Base-by-base conservation (phyloP, 2,329 filamentous ascomycete species). In the Passalora sequoiae region DNA sequence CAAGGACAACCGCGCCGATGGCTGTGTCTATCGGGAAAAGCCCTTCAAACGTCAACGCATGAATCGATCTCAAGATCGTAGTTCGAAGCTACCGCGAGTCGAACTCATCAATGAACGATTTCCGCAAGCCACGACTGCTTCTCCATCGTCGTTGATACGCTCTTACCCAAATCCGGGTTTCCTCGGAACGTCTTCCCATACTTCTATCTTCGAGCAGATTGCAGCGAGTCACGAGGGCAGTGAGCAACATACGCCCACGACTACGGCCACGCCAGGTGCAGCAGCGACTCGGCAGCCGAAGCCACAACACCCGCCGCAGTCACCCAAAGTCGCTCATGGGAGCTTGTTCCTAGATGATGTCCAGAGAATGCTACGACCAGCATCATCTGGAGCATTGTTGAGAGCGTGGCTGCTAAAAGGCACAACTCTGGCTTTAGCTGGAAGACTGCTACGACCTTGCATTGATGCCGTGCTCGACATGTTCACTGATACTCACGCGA, bases 161-260 rank as follows among this genome's bases (percentile, higher is more conserved):
- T 3, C 20, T 17, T 63, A 63, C 49, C 62, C 62, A 0, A 65
- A 64, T 45, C 61, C 62, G 16, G 61, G 61, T 3, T 64, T 59
- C 30, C 51, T 62, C 6, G 62, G 62, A 16, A 51, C 51, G 2
- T 62, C 60, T 4, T 64, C 60, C 41, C 57, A 61, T 39, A 54
- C 57, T 6, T 51, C 60, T 10, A 56, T 65, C 13, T 64, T 65
- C 46, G 53, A 60, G 24, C 57, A 64, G 13, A 48, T 64, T 7
- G 50, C 47, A 12, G 47, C 55, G n/a, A 57, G 47, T 20, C 33
- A 36, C 19, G 33, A 36, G 20, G 24, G 33, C 15, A 36, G 33
- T 20, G 33, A 36, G 20, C 16, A 20, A 8, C 33, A 36, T 20
- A 22, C 33, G 12, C 33, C 33, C 2, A 24, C 33, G 12, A 36